These are phyloP conservation scores for Eucalyptus coolabah DNA, from an alignment of 345 rosid genomes.

Conservation along the genomic window DNA sequence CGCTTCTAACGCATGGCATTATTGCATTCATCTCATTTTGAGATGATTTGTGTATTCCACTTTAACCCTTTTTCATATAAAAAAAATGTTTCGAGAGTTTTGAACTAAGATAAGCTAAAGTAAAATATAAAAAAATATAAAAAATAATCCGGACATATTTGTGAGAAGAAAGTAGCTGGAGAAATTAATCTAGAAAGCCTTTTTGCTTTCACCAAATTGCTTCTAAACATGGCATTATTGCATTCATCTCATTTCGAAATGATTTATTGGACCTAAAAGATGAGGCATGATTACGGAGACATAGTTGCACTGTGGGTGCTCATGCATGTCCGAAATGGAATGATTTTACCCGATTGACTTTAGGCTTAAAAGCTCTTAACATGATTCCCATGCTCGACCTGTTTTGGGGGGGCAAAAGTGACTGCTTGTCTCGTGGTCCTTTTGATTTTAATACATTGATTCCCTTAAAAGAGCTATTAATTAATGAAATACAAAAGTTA, in stretches of 20 bases:
- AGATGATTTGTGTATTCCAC: background rate
- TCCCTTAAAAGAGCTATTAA: background rate
- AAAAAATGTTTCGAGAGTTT: no score
- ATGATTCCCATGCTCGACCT: background rate
- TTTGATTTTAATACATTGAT: background rate
- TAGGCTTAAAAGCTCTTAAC: background rate
- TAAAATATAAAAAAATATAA: no score
- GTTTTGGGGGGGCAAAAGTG: background rate
- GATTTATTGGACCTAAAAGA: background rate
- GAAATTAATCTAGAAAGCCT: background rate
- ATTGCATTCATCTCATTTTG: background rate
- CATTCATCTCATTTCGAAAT: background rate
- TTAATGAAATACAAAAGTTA: background rate
- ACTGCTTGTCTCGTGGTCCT: background rate
- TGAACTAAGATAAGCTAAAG: background rate
- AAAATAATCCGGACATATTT: fast-evolving
- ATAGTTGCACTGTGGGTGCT: background rate
- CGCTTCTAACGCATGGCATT: background rate
- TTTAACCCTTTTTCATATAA: background rate
- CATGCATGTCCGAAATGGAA: background rate
- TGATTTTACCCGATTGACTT: background rate
- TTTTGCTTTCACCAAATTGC: background rate
- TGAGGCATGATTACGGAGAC: background rate
- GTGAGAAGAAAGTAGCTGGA: background rate
- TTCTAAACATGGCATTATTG: background rate